Percentiles rank a stretch among this genome's conserved stretches.
Evolutionary conservation across 2,329 filamentous ascomycete genomes (phyloP).

Genomic region (Alternaria brassicae): DNA sequence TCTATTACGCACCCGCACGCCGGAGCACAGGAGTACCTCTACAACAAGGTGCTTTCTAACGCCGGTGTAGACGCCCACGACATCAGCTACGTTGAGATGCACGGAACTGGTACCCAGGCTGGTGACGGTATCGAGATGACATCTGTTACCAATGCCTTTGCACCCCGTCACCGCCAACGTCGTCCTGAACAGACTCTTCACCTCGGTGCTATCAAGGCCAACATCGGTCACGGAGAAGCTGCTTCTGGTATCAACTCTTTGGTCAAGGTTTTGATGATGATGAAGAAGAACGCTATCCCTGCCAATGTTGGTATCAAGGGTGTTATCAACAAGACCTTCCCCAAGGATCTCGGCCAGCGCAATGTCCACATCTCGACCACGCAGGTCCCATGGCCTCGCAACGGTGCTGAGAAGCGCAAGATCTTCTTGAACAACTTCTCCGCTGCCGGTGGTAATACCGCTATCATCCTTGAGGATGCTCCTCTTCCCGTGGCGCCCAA

Average conservation of each 20-base stretch:
- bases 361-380: conserved; percentile 61
- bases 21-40: conserved; percentile 75
- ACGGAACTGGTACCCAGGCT: conserved; percentile 86
- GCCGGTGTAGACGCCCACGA: conserved; percentile 78
- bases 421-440: conserved; percentile 63
- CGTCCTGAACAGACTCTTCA: conserved; percentile 58
- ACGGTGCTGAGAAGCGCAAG: conserved; percentile 57
- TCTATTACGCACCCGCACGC: conserved; percentile 86
- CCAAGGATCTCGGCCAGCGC: conserved; percentile 59
- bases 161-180: conserved; percentile 60
- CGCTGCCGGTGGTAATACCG: conserved; percentile 62
- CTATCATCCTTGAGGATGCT: conserved; percentile 60
- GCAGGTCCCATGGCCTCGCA: conserved; percentile 56
- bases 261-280: conserved; percentile 62
- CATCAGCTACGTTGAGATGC: conserved; percentile 86
- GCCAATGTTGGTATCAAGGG: conserved; percentile 64
- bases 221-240: conserved; percentile 63
- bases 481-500: conserved; percentile 53
- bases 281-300: conserved; percentile 62
- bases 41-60: conserved; percentile 72
- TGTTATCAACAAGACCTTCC: conserved; percentile 63
- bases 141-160: conserved; percentile 72
- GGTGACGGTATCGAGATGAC: conserved; percentile 84
- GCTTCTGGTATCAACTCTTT: conserved; percentile 63
- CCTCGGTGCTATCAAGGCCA: conserved; percentile 63